Evolutionary conservation across 2,329 filamentous ascomycete species (phyloP), one percentile per base, ranked within the genome.

Genomic region (Colletotrichum trifolii): DNA sequence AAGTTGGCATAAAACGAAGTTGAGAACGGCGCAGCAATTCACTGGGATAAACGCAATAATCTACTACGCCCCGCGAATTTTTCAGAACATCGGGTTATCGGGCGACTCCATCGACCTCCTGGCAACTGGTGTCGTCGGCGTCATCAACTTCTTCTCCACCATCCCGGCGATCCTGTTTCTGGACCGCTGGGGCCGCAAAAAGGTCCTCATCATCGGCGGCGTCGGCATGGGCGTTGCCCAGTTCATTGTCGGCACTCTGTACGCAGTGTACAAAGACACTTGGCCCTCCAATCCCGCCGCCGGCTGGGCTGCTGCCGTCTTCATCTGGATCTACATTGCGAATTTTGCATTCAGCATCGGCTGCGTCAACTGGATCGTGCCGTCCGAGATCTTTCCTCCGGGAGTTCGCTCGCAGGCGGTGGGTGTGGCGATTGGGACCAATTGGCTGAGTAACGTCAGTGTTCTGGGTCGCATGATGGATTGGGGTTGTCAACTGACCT

Each of bases 301-400:
- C 0, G 87, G 86, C 3, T 89, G 86, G 85, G 85, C 80, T 5
- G 85, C 84, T 1, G 83, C 88, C 1, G 83, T 84, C 0, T 85
- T 88, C 68, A 77, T 88, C n/a, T 83, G 85, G 68, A 78, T 88
- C 60, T 88, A 87, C 71, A 86, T 74, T 67, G 70, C 77, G 54
- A 75, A 77, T 64, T 78, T 77, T 66, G 73, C 72, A 2, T 69
- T 66, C 56, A 68, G 64, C 17, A 69, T 67, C 48, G 82, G 83
- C 1, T 84, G 84, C 13, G 81, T 82, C 66, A 82, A 82, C 6
- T 88, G 86, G 86, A 83, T 85, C 43, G 72, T 88, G 47, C 82
- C 85, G 2, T 79, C 84, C 3, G 85, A 88, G 71, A 84, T 90
- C 38, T 90, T 86, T 76, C 58, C 58, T 13, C 58, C 58, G 11